phyloP scores from a whole-genome alignment of 2,329 filamentous ascomycete genomes.

The Microsporum audouinii region DNA sequence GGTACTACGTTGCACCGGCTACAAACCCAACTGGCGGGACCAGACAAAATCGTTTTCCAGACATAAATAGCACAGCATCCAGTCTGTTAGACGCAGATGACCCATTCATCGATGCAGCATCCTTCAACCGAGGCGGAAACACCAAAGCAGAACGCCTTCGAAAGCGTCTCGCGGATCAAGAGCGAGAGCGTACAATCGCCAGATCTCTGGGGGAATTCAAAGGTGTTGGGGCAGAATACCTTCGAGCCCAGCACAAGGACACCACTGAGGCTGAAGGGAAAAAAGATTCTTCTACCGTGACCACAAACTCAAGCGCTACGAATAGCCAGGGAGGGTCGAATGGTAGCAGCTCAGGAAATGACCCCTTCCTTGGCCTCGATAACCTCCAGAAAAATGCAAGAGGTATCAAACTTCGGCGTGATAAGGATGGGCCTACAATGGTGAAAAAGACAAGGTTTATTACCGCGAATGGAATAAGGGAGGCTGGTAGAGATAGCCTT shows the following conservation, averaged over 20 bases:
- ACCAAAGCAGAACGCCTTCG: conserved; percentile 34
- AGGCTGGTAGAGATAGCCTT: conserved; percentile 64
- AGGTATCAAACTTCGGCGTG: conserved; percentile 31
- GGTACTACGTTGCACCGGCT: conserved; percentile 35
- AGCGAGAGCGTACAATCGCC: conserved; percentile 37
- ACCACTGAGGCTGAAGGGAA: background rate
- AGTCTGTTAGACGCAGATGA: conserved; percentile 33
- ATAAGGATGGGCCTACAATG: conserved; percentile 18
- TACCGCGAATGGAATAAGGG: conserved; percentile 63
- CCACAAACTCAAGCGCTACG: background rate
- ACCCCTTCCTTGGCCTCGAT: conserved; percentile 17
- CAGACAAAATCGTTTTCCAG: background rate
- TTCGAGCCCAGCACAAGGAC: conserved; percentile 27
- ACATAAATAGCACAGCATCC: conserved; percentile 25
- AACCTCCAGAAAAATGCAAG: conserved; percentile 26
- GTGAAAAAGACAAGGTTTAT: conserved; percentile 66
- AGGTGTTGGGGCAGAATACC: conserved; percentile 35
- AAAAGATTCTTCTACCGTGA: conserved; percentile 7
- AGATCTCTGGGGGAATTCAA: conserved; percentile 28
- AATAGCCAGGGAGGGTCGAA: background rate
- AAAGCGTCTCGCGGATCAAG: conserved; percentile 32
- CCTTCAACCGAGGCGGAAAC: conserved; percentile 28
- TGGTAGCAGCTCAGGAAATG: background rate
- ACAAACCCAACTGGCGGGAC: conserved; percentile 12
- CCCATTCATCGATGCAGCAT: conserved; percentile 31